These are phyloP conservation scores for Hymenoscyphus repandus DNA, from an alignment of 2,329 filamentous ascomycete species.

Conservation along the genomic window DNA sequence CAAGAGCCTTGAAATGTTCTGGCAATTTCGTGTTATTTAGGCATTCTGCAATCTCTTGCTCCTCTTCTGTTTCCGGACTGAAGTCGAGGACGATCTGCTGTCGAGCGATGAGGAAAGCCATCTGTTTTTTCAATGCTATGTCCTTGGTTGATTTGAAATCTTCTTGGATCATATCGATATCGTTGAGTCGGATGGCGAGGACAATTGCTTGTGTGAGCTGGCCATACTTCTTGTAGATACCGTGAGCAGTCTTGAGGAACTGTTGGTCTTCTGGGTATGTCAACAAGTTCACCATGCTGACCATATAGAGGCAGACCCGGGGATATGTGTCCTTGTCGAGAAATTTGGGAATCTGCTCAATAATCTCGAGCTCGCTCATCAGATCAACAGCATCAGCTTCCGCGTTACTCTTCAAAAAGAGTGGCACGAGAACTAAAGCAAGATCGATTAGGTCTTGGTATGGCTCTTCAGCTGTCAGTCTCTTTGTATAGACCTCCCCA, in stretches of 20 bases:
- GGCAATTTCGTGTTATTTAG: constrained; percentile 82
- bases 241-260: constrained; percentile 87
- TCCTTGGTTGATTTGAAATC: constrained; percentile 80
- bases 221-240: constrained; percentile 89
- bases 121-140: constrained; percentile 80
- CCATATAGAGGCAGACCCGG: constrained; percentile 94
- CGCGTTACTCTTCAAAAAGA: constrained; percentile 95
- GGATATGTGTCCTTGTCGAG: constrained; percentile 92
- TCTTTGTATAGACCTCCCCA: constrained; percentile 86
- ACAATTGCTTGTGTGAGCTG: constrained; percentile 91
- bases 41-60: constrained; percentile 72
- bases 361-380: constrained; percentile 95
- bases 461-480: constrained; percentile 78
- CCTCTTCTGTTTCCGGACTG: constrained; percentile 57
- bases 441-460: constrained; percentile 82
- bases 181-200: constrained; percentile 88
- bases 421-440: constrained; percentile 77
- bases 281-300: constrained; percentile 96
- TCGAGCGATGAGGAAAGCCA: constrained; percentile 86
- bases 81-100: constrained; percentile 82
- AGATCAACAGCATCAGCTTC: constrained; percentile 97
- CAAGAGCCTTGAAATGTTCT: constrained; percentile 89
- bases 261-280: constrained; percentile 97
- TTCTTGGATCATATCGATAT: constrained; percentile 72
- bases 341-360: constrained; percentile 82